Evolutionary conservation across 768 basidiomycete species (phyloP).

Genomic region (Termitomyces sp.): DNA sequence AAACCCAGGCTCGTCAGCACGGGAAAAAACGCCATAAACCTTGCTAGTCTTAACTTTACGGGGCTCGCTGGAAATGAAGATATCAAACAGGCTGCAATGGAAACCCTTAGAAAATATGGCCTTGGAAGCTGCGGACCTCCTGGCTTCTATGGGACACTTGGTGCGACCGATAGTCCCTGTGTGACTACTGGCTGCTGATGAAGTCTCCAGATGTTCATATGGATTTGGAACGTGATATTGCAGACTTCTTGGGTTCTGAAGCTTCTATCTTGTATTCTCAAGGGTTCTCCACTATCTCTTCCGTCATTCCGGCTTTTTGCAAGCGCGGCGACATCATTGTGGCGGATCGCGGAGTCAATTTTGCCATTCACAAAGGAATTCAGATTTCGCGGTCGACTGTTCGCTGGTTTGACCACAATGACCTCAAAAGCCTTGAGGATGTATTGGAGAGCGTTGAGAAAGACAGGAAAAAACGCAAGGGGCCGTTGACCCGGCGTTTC

Average conservation of each 20-base stretch:
- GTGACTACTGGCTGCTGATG: constrained; percentile 6
- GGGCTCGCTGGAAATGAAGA: constrained; percentile 85
- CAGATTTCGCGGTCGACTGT: constrained; percentile 90
- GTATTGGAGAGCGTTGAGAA: constrained; percentile 81
- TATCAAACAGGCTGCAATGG: constrained; percentile 82
- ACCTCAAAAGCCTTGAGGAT: constrained; percentile 86
- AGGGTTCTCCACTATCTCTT: constrained; percentile 86
- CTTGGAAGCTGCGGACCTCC: constrained; percentile 95
- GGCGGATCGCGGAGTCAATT: constrained; percentile 95
- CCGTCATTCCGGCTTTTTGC: constrained; percentile 95
- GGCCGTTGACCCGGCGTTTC: constrained; percentile 83
- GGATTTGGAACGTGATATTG: constrained; percentile 83
- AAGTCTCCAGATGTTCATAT: constrained; percentile 77
- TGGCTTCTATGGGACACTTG: constrained; percentile 95
- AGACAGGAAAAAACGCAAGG: constrained; percentile 81
- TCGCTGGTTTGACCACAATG: constrained; percentile 96
- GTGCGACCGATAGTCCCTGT: constrained; percentile 38
- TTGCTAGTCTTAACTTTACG: constrained; percentile 89
- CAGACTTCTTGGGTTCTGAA: constrained; percentile 88
- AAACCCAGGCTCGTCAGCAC: constrained; percentile 73
- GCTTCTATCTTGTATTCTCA: constrained; percentile 91
- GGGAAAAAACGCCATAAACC: constrained; percentile 77
- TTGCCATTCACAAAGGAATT: constrained; percentile 94
- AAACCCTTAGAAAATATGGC: constrained; percentile 84
- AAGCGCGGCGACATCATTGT: constrained; percentile 98